Evolutionary conservation across 371 early-diverging fungal genomes (phyloP).

Genomic region (Dinochytrium kinnereticum): DNA sequence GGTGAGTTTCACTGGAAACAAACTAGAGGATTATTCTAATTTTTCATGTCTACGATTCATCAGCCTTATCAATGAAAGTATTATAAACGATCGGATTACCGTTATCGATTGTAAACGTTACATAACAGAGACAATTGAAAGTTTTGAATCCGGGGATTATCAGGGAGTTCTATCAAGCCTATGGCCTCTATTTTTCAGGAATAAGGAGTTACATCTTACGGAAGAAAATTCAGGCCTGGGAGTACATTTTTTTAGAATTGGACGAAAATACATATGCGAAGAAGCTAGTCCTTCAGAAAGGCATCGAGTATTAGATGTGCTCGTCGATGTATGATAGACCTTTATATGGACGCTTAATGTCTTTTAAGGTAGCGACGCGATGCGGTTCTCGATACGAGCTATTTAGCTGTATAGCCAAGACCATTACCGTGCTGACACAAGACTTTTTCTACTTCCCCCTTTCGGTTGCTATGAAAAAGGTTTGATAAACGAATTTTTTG

Average conservation of each 20-base stretch:
- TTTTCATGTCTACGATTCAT: no score
- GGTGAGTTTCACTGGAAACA: no score
- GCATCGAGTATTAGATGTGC: neutral
- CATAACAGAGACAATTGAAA: neutral
- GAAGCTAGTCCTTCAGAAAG: neutral
- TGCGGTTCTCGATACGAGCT: no score
- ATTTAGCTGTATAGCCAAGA: neutral
- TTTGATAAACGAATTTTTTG: neutral
- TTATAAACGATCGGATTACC: no score
- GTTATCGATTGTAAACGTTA: neutral
- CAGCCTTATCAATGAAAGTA: no score
- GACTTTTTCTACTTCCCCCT: neutral
- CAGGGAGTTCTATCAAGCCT: neutral
- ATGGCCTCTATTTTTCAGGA: neutral
- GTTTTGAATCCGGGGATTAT: neutral
- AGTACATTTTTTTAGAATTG: no score
- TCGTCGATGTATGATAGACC: neutral
- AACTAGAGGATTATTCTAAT: no score
- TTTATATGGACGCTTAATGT: no score
- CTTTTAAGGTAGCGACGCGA: no score
- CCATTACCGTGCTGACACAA: neutral
- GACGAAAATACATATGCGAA: neutral
- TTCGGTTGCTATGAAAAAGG: neutral
- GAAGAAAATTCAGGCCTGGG: no score
- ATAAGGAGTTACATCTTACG: no score